Base-by-base conservation (phyloP, 2,329 filamentous ascomycete species). In the Xylariaceae sp. region DNA sequence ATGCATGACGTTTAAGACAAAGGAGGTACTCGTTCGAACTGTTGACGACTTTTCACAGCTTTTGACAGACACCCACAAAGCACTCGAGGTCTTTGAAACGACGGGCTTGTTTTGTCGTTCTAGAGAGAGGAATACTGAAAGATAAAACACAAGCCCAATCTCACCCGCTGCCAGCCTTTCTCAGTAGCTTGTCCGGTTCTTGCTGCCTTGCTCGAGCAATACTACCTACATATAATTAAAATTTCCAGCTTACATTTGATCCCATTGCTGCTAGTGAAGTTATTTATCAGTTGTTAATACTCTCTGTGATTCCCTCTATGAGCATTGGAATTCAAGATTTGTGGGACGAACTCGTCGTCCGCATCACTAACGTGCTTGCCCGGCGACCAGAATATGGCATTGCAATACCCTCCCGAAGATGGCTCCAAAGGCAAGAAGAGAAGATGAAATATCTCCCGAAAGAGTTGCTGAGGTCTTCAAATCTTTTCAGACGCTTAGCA, bases 291-390 rank as follows among this genome's bases (percentile, higher is more conserved):
- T n/a, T n/a, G n/a, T n/a, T n/a, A n/a, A n/a, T 34, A 14, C 21
- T 43, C 21, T 28, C 37, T 24, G 11, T 43, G n/a, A 23, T 16
- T 26, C 12, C 19, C 17, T 40, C 34, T 12, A 70, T 69, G 65
- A 69, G 66, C 46, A 53, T 69, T 26, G 54, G 64, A 5, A 49
- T 73, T 33, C 61, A 59, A 24, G 61, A 67, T n/a, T 45, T 72
- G 12, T 65, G 69, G 11, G 50, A 58, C 31, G 60, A 64, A 4
- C 65, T 69, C 7, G 65, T 78, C 36, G 50, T 62, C 28, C 64
- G 68, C 34, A 67, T 80, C 17, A 74, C 75, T 1, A 56, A 59
- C 3, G 47, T 79, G 5, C 71, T 80, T 14, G 71, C 68, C 55
- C 74, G 78, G 29, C 72, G 73, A 5, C 69, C 70, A 2, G 65